phyloP scores from a whole-genome alignment of 495 filamentous ascomycete genomes.

The Neurospora sp. region DNA sequence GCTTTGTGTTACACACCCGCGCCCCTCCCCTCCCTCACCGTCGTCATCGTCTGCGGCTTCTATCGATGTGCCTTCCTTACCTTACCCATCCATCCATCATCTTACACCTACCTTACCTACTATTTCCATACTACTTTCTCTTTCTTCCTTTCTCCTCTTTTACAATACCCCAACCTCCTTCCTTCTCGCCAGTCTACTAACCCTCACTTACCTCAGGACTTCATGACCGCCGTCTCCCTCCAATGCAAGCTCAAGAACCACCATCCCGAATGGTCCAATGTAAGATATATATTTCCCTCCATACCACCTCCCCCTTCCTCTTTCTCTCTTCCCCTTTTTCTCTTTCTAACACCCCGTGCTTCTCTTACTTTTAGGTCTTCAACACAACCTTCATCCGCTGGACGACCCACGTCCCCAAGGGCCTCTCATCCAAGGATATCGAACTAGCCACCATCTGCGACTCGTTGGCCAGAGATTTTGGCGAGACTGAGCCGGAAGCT shows the following conservation, averaged over 20 bases:
- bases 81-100: background rate
- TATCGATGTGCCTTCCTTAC: background rate
- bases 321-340: background rate
- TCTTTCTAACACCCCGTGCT: background rate
- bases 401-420: slow-evolving; percentile 65
- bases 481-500: slow-evolving; percentile 28
- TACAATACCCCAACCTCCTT: background rate
- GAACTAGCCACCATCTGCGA: slow-evolving; percentile 59
- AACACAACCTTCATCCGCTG: slow-evolving; percentile 54
- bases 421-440: slow-evolving; percentile 60
- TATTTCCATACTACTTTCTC: background rate
- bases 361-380: slow-evolving; percentile 36
- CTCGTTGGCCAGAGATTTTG: slow-evolving; percentile 39
- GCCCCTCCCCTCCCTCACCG: no score
- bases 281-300: slow-evolving; percentile 17
- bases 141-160: background rate
- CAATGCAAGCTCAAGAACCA: slow-evolving; percentile 48
- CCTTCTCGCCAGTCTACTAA: background rate
- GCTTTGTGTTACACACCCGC: no score
- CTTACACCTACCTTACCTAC: background rate
- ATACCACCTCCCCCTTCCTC: no score
- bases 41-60: no score
- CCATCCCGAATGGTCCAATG: slow-evolving; percentile 58
- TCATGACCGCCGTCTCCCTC: slow-evolving; percentile 49
- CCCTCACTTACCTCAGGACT: slow-evolving; percentile 30